Conservation (phyloP, 2,329 filamentous ascomycete genomes). For the Mycogone perniciosa region DNA sequence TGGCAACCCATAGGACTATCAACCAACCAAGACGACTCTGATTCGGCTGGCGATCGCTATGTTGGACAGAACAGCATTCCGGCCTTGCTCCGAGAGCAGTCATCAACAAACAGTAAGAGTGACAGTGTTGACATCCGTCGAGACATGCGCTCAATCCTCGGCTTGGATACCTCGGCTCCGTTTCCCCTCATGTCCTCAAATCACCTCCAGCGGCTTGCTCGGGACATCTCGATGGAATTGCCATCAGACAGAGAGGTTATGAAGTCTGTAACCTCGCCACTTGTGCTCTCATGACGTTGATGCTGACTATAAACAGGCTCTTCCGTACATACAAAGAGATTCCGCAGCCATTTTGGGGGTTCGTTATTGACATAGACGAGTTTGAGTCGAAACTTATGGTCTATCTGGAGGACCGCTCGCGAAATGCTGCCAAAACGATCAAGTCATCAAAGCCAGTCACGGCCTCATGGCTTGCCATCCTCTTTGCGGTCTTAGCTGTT, state of each 20-base stretch:
- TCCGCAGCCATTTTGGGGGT: conserved; percentile 61
- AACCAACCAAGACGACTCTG: conserved; percentile 44
- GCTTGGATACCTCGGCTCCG: conserved; percentile 58
- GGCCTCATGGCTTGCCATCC: conserved; percentile 59
- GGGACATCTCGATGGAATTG: conserved; percentile 55
- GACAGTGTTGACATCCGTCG: conserved; percentile 52
- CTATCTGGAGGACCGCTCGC: conserved; percentile 58
- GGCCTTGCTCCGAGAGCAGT: conserved; percentile 57
- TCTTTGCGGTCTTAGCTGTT: conserved; percentile 59
- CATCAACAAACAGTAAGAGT: conserved; percentile 45
- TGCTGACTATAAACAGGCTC: conserved; percentile 34
- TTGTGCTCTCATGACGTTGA: conserved; percentile 3
- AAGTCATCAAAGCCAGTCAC: conserved; percentile 48
- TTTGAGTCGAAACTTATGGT: conserved; percentile 59
- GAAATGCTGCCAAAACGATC: conserved; percentile 42
- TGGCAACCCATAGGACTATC: conserved; percentile 18
- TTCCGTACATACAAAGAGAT: conserved; percentile 63
- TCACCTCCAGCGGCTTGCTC: conserved; percentile 53
- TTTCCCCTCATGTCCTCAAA: conserved; percentile 61
- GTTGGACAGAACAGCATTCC: conserved; percentile 63
- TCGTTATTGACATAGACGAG: conserved; percentile 60
- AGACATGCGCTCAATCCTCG: conserved; percentile 61
- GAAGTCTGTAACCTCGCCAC: conserved; percentile 42
- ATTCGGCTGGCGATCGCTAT: conserved; percentile 52
- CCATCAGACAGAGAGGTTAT: conserved; percentile 61